Evolutionary conservation across 768 basidiomycete species (phyloP).

Genomic region (Pleurotus giganteus): DNA sequence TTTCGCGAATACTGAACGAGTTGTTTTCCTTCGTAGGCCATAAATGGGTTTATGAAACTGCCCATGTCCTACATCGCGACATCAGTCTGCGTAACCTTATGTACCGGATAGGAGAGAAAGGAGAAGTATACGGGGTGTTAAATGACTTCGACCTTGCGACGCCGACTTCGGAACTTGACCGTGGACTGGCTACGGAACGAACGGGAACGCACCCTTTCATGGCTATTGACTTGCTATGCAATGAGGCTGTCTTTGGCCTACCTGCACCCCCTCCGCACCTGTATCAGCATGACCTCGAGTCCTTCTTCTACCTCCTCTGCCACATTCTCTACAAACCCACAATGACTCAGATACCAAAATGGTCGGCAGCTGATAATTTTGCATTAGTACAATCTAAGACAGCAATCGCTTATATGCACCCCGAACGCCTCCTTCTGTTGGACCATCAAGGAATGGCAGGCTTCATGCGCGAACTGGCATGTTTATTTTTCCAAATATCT

Average conservation of each 20-base stretch:
- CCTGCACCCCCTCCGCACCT: slow-evolving; percentile 1
- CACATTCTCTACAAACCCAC: too few relatives aligned
- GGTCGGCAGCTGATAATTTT: too few relatives aligned
- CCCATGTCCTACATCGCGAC: neutral
- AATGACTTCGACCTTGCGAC: slow-evolving; percentile 8
- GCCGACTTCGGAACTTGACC: neutral
- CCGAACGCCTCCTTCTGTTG: too few relatives aligned
- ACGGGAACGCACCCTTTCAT: neutral
- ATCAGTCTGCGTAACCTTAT: slow-evolving; percentile 2
- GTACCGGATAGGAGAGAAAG: neutral
- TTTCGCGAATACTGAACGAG: neutral
- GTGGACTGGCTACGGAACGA: neutral
- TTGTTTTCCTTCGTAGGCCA: neutral
- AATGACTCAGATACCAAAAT: too few relatives aligned
- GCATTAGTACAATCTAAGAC: too few relatives aligned
- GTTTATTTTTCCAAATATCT: too few relatives aligned
- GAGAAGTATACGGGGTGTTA: neutral
- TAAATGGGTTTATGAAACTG: neutral
- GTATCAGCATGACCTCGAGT: slow-evolving; percentile 2
- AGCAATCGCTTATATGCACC: too few relatives aligned
- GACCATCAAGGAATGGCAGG: too few relatives aligned
- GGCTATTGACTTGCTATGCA: slow-evolving; percentile 1
- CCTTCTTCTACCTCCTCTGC: neutral
- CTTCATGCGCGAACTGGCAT: too few relatives aligned
- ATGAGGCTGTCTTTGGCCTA: too few relatives aligned